A percentile compares a stretch with the other conserved stretches of the same genome.
Conservation (phyloP, 192 early-diverging fungal species). For the Coemansia sp. region DNA sequence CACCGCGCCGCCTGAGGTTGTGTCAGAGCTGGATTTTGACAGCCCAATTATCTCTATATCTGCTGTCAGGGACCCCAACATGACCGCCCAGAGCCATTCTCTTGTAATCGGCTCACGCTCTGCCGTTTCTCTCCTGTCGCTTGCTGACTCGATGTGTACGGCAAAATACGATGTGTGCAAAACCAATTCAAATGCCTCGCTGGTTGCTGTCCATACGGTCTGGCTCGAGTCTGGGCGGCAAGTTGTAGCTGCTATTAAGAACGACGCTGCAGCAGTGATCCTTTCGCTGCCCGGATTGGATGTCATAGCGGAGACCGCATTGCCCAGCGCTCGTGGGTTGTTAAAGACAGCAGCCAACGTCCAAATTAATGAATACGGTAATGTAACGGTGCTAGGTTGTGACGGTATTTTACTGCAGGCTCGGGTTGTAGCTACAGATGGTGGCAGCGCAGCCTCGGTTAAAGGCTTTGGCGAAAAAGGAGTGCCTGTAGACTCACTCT, state of each 20-base stretch:
- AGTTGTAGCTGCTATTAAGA: constrained; percentile 21
- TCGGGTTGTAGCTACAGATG: background rate
- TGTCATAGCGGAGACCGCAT: background rate
- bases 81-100: too few relatives aligned
- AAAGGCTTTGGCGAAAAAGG: background rate
- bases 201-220: constrained; percentile 15
- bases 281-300: constrained; percentile 16
- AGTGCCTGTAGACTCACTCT: too few relatives aligned
- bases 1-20: constrained; percentile 1
- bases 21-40: background rate
- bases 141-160: constrained; percentile 4
- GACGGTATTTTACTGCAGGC: constrained; percentile 14
- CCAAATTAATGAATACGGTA: constrained; percentile 15
- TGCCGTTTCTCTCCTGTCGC: constrained; percentile 5
- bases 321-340: background rate
- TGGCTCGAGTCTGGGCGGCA: constrained; percentile 14
- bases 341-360: background rate
- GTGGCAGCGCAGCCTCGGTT: background rate
- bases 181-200: background rate
- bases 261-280: constrained; percentile 4
- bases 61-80: background rate
- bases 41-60: background rate
- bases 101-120: background rate
- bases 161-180: constrained; percentile 3
- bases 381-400: constrained; percentile 11